Conservation (phyloP, 768 basidiomycete species). For the Hericium erinaceus region DNA sequence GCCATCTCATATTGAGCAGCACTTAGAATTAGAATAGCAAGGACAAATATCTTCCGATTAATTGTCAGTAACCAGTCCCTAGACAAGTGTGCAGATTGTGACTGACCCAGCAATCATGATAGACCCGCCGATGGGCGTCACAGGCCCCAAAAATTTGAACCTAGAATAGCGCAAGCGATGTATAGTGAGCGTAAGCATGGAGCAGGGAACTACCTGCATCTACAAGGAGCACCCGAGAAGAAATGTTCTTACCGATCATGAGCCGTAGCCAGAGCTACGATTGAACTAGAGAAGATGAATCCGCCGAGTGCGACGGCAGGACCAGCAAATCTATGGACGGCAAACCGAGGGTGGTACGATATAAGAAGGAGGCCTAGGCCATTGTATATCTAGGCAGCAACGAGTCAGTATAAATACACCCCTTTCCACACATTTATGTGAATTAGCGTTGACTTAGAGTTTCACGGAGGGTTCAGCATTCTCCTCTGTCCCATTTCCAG, state of each 20-base stretch:
- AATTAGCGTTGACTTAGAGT: background rate
- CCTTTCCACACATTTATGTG: background rate
- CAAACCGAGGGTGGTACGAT: conserved; percentile 55
- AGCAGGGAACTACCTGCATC: background rate
- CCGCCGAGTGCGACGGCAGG: conserved; percentile 54
- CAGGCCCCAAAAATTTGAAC: conserved; percentile 46
- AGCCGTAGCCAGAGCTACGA: conserved; percentile 44
- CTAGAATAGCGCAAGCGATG: conserved; percentile 17
- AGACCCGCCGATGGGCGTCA: conserved; percentile 58
- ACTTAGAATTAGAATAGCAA: background rate
- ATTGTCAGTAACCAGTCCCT: background rate
- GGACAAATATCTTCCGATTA: background rate
- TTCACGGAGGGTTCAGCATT: background rate
- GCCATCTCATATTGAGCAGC: too few species aligned
- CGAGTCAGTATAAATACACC: background rate
- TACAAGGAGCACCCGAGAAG: too few species aligned
- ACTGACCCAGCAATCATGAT: conserved; percentile 63
- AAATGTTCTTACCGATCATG: conserved; percentile 28
- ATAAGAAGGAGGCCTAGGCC: conserved; percentile 56
- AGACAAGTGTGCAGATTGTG: conserved; percentile 32
- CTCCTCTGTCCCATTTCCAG: too few species aligned
- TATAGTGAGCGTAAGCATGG: background rate
- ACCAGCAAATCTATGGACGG: conserved; percentile 52
- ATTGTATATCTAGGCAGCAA: conserved; percentile 44
- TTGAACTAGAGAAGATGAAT: conserved; percentile 53